Evolutionary conservation across 2,329 filamentous ascomycete genomes (phyloP), one percentile per base, ranked within the genome.

Genomic region (Fusarium verticillioides): DNA sequence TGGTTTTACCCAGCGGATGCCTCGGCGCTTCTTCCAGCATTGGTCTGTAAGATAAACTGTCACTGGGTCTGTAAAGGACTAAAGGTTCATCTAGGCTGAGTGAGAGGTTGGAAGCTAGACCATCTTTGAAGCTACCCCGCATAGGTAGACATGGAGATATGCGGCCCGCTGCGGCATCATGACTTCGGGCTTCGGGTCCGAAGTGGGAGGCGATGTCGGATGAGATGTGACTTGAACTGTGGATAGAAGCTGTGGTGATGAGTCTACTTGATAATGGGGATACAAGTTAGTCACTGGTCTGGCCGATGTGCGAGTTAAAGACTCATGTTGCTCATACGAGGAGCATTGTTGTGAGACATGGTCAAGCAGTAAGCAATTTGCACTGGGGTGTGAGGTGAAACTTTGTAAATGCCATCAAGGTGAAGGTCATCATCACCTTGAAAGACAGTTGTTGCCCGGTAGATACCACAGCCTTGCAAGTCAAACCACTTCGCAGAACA

Each of bases 111-210:
- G 39, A 26, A 70, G 60, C 66, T 69, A 70, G 59, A 34, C 65
- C 11, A 30, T 42, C 54, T 49, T 32, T 9, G 63, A 63, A 68
- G 40, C 66, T 70, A 69, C 66, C 66, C 66, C 66, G 66, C 66
- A 70, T 36, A 23, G 23, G 23, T 23, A 52, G 42, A 50, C 16
- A 28, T n/a, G 21, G 43, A 23, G 34, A 42, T 36, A 28, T 57
- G 53, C 63, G 64, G 63, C 52, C 44, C 63, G 63, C 46, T 65
- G 40, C 60, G 56, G 56, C 56, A 50, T 69, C 37, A 21, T 36
- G 34, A 28, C 10, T 69, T 59, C 59, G 52, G 52, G 26, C 40
- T 53, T 28, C 66, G 52, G 23, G 39, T 54, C 66, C 66, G 66
- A 68, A 34, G 18, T 21, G 39, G 36, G 32, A 60, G 53, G 62